phyloP scores from a whole-genome alignment of 192 early-diverging fungal genomes.

The Diversispora eburnea region DNA sequence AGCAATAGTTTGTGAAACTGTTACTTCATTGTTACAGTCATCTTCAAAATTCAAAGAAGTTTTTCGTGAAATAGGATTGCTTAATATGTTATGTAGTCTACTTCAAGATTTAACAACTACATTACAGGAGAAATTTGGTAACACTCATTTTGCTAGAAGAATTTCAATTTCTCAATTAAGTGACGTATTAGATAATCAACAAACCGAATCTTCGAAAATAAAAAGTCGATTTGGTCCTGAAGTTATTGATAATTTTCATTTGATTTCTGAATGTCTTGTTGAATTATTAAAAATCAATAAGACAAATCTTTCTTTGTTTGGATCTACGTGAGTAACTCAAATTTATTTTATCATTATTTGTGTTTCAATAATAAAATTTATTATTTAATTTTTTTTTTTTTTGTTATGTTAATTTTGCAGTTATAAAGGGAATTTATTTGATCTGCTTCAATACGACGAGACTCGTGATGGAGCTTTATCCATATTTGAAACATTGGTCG shows the following conservation, averaged over 20 bases:
- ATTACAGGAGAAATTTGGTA: constrained; percentile 37
- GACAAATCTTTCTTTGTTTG: constrained; percentile 46
- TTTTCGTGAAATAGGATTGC: constrained; percentile 57
- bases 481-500: constrained; percentile 49
- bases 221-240: constrained; percentile 43
- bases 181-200: constrained; percentile 29
- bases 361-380: neutral
- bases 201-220: constrained; percentile 23
- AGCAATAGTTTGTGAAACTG: constrained; percentile 42
- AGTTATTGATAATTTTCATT: constrained; percentile 51
- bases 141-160: constrained; percentile 40
- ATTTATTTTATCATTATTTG: neutral
- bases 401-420: constrained; percentile 28
- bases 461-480: constrained; percentile 49
- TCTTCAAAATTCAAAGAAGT: constrained; percentile 52
- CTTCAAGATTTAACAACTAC: constrained; percentile 50
- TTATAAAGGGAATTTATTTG: constrained; percentile 52
- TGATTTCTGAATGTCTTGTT: constrained; percentile 47
- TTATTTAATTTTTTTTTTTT: neutral
- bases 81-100: constrained; percentile 55
- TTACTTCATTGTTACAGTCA: constrained; percentile 42
- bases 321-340: constrained; percentile 41
- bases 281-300: constrained; percentile 42
- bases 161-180: constrained; percentile 36
- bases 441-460: constrained; percentile 51